Evolutionary conservation across 2,329 filamentous ascomycete species (phyloP), one percentile per base, ranked within the genome.

Genomic region (Sporothrix brunneoviolacea): DNA sequence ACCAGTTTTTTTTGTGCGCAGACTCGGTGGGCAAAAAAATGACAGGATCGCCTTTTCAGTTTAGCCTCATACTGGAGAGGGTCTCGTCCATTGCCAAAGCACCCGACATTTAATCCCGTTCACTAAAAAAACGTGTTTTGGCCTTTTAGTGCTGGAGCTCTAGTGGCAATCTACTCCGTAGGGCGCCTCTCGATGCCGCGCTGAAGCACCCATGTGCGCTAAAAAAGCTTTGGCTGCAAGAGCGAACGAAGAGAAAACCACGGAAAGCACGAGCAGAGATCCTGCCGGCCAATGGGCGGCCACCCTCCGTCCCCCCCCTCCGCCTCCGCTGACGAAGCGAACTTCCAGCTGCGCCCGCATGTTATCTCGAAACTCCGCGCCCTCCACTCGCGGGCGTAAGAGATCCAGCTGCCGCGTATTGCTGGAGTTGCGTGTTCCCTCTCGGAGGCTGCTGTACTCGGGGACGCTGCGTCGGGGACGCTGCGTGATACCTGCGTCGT

Each of bases 281-380:
- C n/a, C 44, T 18, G 45, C 19, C n/a, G n/a, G n/a, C n/a, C n/a
- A n/a, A n/a, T n/a, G n/a, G n/a, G n/a, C n/a, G n/a, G n/a, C 45
- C 24, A 16, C 24, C n/a, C 16, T 8, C 37, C 44, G n/a, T 47
- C 19, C 38, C 15, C 32, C 30, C 32, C 47, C 47, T 38, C 42
- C 38, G 15, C 47, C 36, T 49, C 47, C 47, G 47, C 46, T 41
- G 46, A 41, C 28, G 46, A 41, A 48, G 37, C 24, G 22, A 46
- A 18, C n/a, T 21, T 19, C 21, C 10, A 33, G 30, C 41, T 35
- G n/a, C n/a, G n/a, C n/a, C n/a, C n/a, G n/a, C n/a, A n/a, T n/a
- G n/a, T n/a, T n/a, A n/a, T n/a, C n/a, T n/a, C n/a, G n/a, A n/a
- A n/a, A n/a, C n/a, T n/a, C n/a, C n/a, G n/a, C n/a, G n/a, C n/a